Base-by-base conservation (phyloP, 192 early-diverging fungal genomes). In the Coemansia asiatica region DNA sequence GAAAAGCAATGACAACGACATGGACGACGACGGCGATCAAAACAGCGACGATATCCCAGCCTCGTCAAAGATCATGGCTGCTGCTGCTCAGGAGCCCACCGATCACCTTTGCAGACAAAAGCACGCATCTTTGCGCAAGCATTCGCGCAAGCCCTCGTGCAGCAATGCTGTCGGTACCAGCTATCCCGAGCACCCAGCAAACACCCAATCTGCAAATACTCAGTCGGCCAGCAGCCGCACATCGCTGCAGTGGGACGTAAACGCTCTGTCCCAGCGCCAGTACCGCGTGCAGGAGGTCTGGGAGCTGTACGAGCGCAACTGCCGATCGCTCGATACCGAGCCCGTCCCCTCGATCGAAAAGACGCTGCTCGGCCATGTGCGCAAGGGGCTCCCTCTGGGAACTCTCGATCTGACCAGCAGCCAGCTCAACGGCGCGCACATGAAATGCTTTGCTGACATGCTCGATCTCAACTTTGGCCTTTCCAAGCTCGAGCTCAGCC, bases 381-480 rank as follows among this genome's bases (percentile, higher is more conserved):
- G 71, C 59, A 68, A 76, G 44, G 68, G 66, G 10, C 77, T 68
- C 21, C 56, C 68, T 7, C 69, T 79, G 33, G 71, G 73, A 44
- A 76, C 64, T 35, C 61, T 84, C 13, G 64, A 66, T 27, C 67
- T 84, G 40, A 54, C 83, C 0, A 88, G 86, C 44, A 76, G 86
- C 27, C 71, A 60, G 21, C 65, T 94, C 21, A 72, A 81, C 59
- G 83, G 87, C 16, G 77, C 70, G 16, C 74, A 83, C 36, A 83
- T 88, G 46, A 84, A 85, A 27, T 88, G 90, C 58, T 81, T 94
- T 58, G 88, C 89, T 21, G 91, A 92, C 54, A 84, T 94, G 54
- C 79, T 94, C 22, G 87, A 86, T 23, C 79, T 92, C 23, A 87
- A 91, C 57, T 90, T 90, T 84, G 90, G 91, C 23, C 73, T 94